phyloP scores from a whole-genome alignment of 164 flowering plant genomes.

The Pachysandra terminalis region DNA sequence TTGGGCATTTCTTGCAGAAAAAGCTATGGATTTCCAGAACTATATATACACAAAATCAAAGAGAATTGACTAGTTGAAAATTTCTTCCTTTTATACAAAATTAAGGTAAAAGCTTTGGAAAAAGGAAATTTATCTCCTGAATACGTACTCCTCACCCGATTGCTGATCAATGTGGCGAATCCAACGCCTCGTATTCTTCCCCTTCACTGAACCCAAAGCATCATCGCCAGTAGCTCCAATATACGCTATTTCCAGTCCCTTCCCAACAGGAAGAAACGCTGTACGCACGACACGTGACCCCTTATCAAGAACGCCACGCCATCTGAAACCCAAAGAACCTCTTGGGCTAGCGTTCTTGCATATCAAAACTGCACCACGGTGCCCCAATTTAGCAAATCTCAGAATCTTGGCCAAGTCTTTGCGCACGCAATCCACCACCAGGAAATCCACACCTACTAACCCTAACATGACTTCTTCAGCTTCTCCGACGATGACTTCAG shows the following conservation, averaged over 20 bases:
- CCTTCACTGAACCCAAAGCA: constrained; percentile 10
- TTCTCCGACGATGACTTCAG: constrained; percentile 63
- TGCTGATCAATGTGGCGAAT: constrained; percentile 42
- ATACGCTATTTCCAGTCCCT: constrained; percentile 78
- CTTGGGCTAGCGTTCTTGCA: constrained; percentile 55
- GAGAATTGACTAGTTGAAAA: neutral
- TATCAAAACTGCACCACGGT: constrained; percentile 66
- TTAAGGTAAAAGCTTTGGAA: too few relatives aligned
- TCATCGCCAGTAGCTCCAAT: constrained; percentile 31
- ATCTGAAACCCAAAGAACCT: constrained; percentile 32
- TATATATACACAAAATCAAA: neutral
- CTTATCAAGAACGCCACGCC: constrained; percentile 37
- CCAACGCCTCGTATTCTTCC: constrained; percentile 44
- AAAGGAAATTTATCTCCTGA: constrained; percentile 48
- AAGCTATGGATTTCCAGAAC: too few relatives aligned
- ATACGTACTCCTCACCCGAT: constrained; percentile 49
- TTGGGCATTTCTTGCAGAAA: too few relatives aligned
- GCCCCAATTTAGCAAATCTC: constrained; percentile 45
- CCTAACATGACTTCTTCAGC: constrained; percentile 51
- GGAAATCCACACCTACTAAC: constrained; percentile 58
- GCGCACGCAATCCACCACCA: constrained; percentile 62
- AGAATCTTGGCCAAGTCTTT: constrained; percentile 41
- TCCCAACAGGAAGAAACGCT: constrained; percentile 78
- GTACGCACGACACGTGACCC: constrained; percentile 56
- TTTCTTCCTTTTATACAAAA: constrained; percentile 4